Base-by-base conservation (phyloP, 2,329 filamentous ascomycete genomes). In the Aspergillus arachidicola region DNA sequence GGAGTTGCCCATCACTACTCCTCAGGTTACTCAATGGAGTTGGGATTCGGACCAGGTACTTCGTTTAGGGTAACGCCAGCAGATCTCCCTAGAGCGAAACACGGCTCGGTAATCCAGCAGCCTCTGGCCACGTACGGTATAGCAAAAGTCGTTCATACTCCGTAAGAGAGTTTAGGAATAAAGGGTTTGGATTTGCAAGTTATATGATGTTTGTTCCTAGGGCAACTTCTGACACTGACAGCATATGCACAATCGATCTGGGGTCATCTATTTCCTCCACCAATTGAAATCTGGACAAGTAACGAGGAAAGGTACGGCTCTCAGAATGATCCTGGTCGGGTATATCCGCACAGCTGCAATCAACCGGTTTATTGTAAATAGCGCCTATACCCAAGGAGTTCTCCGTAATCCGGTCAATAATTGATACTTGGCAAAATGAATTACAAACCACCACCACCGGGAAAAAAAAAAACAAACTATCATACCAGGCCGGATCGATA, bases 121-220 rank as follows among this genome's bases (percentile, higher is more conserved):
- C 23, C 16, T 56, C 53, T 50, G 43, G 30, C 34, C 34, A 36
- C 34, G 34, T 36, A 36, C 34, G 12, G 11, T 14, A 36, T 36
- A 36, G 34, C 34, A 36, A 36, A 36, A 36, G 34, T 36, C 12
- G 12, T 36, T 36, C 5, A 36, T 14, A 12, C 12, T 36, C 30
- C 30, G 10, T 32, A 34, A 11, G 16, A 48, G 21, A 48, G 43
- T 16, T 60, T 14, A 55, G 51, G 59, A 46, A 41, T n/a, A 46
- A 46, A 21, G 34, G 46, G 46, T n/a, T 58, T 28, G 23, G 45
- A 58, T 61, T 46, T 61, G 45, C 54, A 54, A 26, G 21, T 23
- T 32, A 41, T 26, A 23, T 36, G n/a, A 56, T 36, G 41, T 50
- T 23, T 48, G 57, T 59, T 59, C 36, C 45, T 41, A 11, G 57